Evolutionary conservation across 495 filamentous ascomycete species (phyloP).

Genomic region (Hapsidospora chrysogenum): DNA sequence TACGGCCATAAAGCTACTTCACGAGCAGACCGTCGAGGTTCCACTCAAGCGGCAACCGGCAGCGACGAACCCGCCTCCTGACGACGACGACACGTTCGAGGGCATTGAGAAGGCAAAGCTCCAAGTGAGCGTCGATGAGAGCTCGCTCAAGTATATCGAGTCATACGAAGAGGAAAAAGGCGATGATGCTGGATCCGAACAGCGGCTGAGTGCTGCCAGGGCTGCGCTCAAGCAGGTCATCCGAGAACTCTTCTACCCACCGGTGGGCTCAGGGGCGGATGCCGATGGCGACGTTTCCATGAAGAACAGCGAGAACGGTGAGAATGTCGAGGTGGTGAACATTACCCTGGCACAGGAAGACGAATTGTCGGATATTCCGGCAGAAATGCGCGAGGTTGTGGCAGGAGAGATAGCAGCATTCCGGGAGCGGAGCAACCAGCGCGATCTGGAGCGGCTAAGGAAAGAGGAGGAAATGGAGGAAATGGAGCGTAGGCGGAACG

Average conservation of each 20-base stretch:
- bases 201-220: constrained; percentile 52
- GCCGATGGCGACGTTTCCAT: constrained; percentile 54
- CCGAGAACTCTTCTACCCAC: constrained; percentile 55
- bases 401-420: constrained; percentile 90
- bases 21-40: constrained; percentile 52
- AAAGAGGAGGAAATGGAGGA: constrained; percentile 86
- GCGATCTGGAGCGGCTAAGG: constrained; percentile 75
- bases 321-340: constrained; percentile 70
- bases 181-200: constrained; percentile 51
- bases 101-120: constrained; percentile 53
- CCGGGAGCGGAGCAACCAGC: constrained; percentile 69
- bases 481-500: constrained; percentile 61
- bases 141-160: constrained; percentile 63
- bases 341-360: constrained; percentile 84
- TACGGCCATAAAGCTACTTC: constrained; percentile 73
- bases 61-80: constrained; percentile 5
- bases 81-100: constrained; percentile 33
- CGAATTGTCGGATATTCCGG: constrained; percentile 87
- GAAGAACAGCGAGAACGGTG: constrained; percentile 42
- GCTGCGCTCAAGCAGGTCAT: constrained; percentile 44
- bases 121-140: constrained; percentile 66
- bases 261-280: constrained; percentile 30
- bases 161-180: constrained; percentile 50
- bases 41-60: constrained; percentile 54
- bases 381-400: constrained; percentile 93